A percentile compares a stretch with the other conserved stretches of the same genome.
These are phyloP conservation scores for Trypanosomatidae sp. DNA, from an alignment of 208 protist genomes.

Conservation along the genomic window DNA sequence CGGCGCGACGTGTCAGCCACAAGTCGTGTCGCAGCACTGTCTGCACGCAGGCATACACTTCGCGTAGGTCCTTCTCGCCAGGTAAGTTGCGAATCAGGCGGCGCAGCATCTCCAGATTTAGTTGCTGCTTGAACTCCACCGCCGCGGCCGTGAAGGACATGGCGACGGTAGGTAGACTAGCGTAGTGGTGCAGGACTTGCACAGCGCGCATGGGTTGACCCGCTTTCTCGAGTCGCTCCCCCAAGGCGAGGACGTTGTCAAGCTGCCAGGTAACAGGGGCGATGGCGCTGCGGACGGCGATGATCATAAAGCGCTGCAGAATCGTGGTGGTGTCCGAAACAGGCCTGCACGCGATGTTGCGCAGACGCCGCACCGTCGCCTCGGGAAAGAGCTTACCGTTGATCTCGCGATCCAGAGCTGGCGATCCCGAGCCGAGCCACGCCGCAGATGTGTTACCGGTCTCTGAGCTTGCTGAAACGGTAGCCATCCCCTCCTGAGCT, in stretches of 20 bases:
- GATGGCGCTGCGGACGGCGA: constrained; percentile 72
- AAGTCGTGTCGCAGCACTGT: constrained; percentile 41
- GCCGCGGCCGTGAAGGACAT: constrained; percentile 17
- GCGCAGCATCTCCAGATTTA: constrained; percentile 69
- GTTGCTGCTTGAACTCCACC: constrained; percentile 41
- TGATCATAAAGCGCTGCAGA: constrained; percentile 71
- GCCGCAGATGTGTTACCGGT: not conserved
- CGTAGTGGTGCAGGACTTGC: constrained; percentile 56
- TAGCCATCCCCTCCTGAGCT: constrained; percentile 10
- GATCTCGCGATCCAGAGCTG: constrained; percentile 15
- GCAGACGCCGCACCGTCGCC: constrained; percentile 56
- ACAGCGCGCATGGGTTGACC: constrained; percentile 70
- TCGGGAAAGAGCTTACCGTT: constrained; percentile 44
- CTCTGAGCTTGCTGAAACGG: constrained; percentile 3
- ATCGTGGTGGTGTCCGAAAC: constrained; percentile 56
- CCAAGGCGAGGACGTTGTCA: constrained; percentile 69
- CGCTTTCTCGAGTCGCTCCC: constrained; percentile 66
- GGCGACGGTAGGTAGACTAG: constrained; percentile 15
- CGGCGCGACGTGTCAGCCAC: constrained; percentile 16
- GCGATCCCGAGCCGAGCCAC: constrained; percentile 12
- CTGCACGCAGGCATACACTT: constrained; percentile 51
- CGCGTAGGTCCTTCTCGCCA: constrained; percentile 28
- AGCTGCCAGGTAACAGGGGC: constrained; percentile 75
- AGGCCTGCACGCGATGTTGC: constrained; percentile 69
- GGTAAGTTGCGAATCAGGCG: constrained; percentile 55